Conservation (phyloP, 164 flowering plant genomes). For the Magnolia sinica region DNA sequence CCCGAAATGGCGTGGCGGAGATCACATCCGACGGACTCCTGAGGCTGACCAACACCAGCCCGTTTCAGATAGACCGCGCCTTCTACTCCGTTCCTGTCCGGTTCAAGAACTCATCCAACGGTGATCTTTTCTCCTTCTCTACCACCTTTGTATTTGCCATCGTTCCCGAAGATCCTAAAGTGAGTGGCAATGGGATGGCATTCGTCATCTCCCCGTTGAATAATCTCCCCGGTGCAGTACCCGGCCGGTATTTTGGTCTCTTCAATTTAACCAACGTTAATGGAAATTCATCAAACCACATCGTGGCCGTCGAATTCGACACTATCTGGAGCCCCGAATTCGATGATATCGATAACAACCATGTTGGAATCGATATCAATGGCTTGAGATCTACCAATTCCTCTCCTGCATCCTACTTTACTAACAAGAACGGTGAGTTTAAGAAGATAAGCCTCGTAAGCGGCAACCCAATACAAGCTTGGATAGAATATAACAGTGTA, state of each 20-base stretch:
- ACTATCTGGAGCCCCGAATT: slow-evolving; percentile 8
- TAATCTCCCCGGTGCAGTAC: no score
- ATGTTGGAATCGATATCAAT: slow-evolving; percentile 31
- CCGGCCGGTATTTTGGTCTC: no score
- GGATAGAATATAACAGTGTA: no score
- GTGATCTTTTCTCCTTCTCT: slow-evolving; percentile 20
- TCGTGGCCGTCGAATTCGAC: slow-evolving; percentile 10
- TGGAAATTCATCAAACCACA: no score
- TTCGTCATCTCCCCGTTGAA: no score
- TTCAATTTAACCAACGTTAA: no score
- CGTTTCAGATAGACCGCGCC: slow-evolving; percentile 19
- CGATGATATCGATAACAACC: slow-evolving; percentile 25
- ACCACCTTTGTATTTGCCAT: slow-evolving; percentile 22
- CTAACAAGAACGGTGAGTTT: background rate
- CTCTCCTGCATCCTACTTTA: slow-evolving; percentile 17
- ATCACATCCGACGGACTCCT: slow-evolving; percentile 32
- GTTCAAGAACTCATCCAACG: slow-evolving; percentile 8
- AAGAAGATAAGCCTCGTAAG: no score
- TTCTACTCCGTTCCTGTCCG: slow-evolving; percentile 17
- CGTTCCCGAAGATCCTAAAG: background rate
- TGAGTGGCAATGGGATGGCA: slow-evolving; percentile 26
- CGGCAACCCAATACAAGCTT: no score
- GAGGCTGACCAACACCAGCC: slow-evolving; percentile 34
- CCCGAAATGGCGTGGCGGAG: slow-evolving; percentile 23
- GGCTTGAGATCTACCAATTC: slow-evolving; percentile 18